Evolutionary conservation across 2,329 filamentous ascomycete species (phyloP), one percentile per base, ranked within the genome.

Genomic region (Blumeria graminis): DNA sequence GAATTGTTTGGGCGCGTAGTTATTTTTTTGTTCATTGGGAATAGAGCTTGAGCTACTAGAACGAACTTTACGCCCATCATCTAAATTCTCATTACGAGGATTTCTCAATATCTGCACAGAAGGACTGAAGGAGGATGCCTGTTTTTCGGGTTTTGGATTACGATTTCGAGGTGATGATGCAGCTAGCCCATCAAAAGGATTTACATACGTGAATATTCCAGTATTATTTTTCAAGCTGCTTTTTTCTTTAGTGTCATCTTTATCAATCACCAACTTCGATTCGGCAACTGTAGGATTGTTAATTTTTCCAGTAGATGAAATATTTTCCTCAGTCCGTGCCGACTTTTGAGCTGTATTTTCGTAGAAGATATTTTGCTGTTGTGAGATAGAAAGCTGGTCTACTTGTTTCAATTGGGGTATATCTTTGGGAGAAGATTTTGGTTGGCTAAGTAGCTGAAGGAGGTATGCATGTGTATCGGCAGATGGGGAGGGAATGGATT

Each of bases 381-480:
- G 65, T 60, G 68, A 65, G 58, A 68, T 68, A 57, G 65, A 56
- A n/a, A 60, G 33, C 34, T 54, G 59, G 28, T 64, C 64, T 14
- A 62, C 58, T n/a, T 60, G 57, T 57, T 65, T 63, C 11, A 62
- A 33, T 38, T 60, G 60, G 35, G 62, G 61, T 14, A 57, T 55
- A 16, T 80, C 76, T 52, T 70, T 54, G n/a, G 36, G 33, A 18
- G 51, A 18, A 11, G 79, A 78, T 69, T 82, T 88, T 55, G 84
- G 81, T 53, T 84, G 81, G 65, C 88, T 92, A 60, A 98, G 76
- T 58, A 96, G 74, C 63, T 86, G 84, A 60, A 96, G 78, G 52
- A 98, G 74, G 65, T 92, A 85, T 60, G 90, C 82, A 68, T 93
- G 85, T 4, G 88, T 86, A 67, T 87, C 82, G 51, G 79, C 75